phyloP scores from a whole-genome alignment of 108 stramenopile genomes.

The Pelagomonas calceolata region DNA sequence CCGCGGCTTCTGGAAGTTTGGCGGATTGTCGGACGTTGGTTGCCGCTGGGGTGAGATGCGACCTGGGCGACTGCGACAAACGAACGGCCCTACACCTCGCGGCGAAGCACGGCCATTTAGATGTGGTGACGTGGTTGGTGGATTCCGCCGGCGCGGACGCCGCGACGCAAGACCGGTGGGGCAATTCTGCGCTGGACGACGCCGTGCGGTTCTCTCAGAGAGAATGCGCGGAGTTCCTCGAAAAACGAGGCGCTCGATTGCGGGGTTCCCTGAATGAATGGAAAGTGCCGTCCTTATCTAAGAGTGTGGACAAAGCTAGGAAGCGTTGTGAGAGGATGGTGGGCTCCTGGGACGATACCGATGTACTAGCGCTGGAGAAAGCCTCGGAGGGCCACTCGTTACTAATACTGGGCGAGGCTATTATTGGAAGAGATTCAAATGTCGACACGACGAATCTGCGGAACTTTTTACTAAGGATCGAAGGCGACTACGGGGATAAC shows the following conservation, averaged over 20 bases:
- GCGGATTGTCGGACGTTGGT: too few species aligned
- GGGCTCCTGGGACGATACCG: too few species aligned
- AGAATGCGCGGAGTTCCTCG: background rate
- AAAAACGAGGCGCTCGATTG: background rate
- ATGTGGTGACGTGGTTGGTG: slow-evolving; percentile 47
- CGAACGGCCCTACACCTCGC: slow-evolving; percentile 72
- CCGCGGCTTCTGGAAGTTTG: background rate
- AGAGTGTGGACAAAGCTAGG: too few species aligned
- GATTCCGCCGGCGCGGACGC: slow-evolving; percentile 41
- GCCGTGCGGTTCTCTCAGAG: background rate
- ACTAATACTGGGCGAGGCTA: too few species aligned
- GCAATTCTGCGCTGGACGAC: slow-evolving; percentile 54
- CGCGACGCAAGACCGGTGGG: slow-evolving; percentile 56
- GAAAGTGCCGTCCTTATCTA: too few species aligned
- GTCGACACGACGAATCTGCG: too few species aligned
- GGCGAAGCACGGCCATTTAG: slow-evolving; percentile 62
- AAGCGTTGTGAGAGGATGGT: too few species aligned
- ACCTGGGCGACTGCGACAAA: slow-evolving; percentile 31
- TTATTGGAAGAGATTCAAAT: too few species aligned
- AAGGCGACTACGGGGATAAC: background rate
- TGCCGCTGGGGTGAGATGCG: background rate
- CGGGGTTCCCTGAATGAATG: too few species aligned
- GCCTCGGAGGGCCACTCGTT: too few species aligned
- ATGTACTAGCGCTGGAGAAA: too few species aligned
- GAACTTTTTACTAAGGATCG: too few species aligned